Base-by-base conservation (phyloP, 2,329 filamentous ascomycete genomes). In the Claviceps capensis region DNA sequence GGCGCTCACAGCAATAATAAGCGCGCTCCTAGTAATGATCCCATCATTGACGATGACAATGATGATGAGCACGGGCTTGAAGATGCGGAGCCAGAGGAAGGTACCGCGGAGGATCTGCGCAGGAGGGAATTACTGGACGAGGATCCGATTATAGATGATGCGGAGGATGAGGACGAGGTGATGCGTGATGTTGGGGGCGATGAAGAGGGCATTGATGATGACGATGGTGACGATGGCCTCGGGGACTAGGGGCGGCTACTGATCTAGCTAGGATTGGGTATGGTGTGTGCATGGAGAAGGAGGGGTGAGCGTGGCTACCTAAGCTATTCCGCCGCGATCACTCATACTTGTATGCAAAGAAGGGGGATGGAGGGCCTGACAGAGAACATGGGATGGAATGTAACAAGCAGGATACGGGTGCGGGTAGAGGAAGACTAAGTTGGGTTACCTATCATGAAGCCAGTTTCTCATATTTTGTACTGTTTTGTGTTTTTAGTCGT, bases 51-150 rank as follows among this genome's bases (percentile, higher is more conserved):
- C 2, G 68, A 69, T 9, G 67, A 67, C 13, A 11, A 45, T 8
- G 43, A 45, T 4, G 23, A 46, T 16, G 19, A 44, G 13, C 19
- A 23, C 8, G 63, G 65, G 2, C 65, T 63, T 5, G 64, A 68
- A 11, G 72, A 72, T 40, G 73, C 64, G 0, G 76, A 78, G 54
- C 74, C 71, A 0, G 79, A 80, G 56, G 80, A 82, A 59, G 80
- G 77, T 48, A 79, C 77, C 3, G 67, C 65, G 13, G 80, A 82
- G 60, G 79, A 83, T 58, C 64, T 82, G 36, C 69, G 74, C 30
- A 69, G 73, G 51, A 69, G 76, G 49, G 79, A 78, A 60, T 63
- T 82, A 51, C 56, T 81, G 23, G 78, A 77, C 26, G 69, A 75
- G 5, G 75, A 78, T 40, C 62, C 62, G 2, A 64, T 69, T 43